A percentile compares a stretch with the other conserved stretches of the same genome.
These are phyloP conservation scores for Rauvolfia tetraphylla DNA, from an alignment of 257 asterid species.

Conservation along the genomic window DNA sequence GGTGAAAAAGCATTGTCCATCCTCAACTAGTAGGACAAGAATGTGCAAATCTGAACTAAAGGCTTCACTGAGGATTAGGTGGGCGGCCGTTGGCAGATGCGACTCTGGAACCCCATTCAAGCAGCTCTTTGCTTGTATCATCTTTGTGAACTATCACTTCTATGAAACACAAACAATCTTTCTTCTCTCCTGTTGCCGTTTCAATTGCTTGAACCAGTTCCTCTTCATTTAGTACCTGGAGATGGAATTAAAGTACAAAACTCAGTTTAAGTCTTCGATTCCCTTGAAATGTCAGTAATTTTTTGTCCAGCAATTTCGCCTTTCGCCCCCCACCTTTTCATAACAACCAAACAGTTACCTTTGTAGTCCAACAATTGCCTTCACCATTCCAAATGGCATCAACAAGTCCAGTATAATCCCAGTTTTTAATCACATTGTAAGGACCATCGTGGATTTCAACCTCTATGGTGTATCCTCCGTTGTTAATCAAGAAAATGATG, in stretches of 20 bases:
- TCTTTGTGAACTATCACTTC: conserved; percentile 66
- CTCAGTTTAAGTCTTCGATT: not conserved
- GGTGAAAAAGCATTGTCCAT: not conserved
- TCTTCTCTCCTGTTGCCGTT: conserved; percentile 46
- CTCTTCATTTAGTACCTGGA: conserved; percentile 53
- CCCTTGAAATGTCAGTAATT: not conserved
- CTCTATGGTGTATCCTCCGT: conserved; percentile 70
- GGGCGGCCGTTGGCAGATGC: conserved; percentile 64
- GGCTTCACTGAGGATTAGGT: conserved; percentile 56
- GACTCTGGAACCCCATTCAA: conserved; percentile 80
- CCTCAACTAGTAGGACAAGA: not conserved
- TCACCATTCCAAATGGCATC: conserved; percentile 62
- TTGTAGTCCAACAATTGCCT: conserved; percentile 69
- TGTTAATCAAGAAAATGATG: conserved; percentile 67
- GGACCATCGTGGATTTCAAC: conserved; percentile 80
- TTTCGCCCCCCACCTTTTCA: not conserved
- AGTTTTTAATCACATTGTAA: conserved; percentile 68
- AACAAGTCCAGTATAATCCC: conserved; percentile 62
- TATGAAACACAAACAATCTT: conserved; percentile 59
- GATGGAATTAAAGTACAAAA: not conserved
- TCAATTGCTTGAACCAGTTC: conserved; percentile 50
- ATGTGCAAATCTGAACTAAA: not conserved
- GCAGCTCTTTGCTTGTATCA: conserved; percentile 68
- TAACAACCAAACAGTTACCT: conserved; percentile 25
- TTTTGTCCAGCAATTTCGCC: not conserved